Percentiles rank a stretch among this genome's conserved stretches.
These are phyloP conservation scores for Helichrysum umbraculigerum DNA, from an alignment of 129 eudicot genomes.

Conservation along the genomic window DNA sequence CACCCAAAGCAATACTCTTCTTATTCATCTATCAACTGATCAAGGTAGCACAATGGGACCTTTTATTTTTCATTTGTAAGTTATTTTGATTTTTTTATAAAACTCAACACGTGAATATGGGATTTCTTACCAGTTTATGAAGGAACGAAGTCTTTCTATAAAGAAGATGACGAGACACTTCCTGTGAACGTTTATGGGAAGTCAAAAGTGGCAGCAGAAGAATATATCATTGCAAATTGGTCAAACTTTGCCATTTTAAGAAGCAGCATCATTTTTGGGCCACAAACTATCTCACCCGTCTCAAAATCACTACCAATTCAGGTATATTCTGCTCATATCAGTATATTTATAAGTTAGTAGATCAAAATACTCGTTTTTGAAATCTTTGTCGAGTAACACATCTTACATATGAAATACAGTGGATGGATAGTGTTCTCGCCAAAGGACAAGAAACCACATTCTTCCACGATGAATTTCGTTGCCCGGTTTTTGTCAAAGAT, in stretches of 20 bases:
- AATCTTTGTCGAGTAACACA: not conserved
- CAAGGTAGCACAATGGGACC: constrained; percentile 51
- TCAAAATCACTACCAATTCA: constrained; percentile 88
- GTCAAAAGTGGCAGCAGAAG: constrained; percentile 84
- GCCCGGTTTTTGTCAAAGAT: constrained; percentile 82
- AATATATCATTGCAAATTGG: constrained; percentile 51
- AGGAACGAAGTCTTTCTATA: constrained; percentile 87
- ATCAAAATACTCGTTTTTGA: not conserved
- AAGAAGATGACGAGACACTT: constrained; percentile 67
- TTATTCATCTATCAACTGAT: constrained; percentile 89
- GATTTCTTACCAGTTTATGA: constrained; percentile 65
- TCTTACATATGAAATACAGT: constrained; percentile 45
- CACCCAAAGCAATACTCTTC: constrained; percentile 43
- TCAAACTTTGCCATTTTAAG: constrained; percentile 80
- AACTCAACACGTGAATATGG: constrained; percentile 7
- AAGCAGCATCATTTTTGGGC: constrained; percentile 93
- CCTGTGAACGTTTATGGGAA: constrained; percentile 88
- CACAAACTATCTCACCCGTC: constrained; percentile 81
- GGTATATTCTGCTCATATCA: constrained; percentile 33
- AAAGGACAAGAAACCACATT: constrained; percentile 62
- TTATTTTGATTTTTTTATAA: not conserved
- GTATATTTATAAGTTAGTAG: not conserved
- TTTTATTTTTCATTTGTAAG: too few relatives aligned
- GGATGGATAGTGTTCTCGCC: constrained; percentile 82
- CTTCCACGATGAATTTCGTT: constrained; percentile 83